Evolutionary conservation across 169 alveolate species (phyloP).

Genomic region (Plasmodium cynomolgi): DNA sequence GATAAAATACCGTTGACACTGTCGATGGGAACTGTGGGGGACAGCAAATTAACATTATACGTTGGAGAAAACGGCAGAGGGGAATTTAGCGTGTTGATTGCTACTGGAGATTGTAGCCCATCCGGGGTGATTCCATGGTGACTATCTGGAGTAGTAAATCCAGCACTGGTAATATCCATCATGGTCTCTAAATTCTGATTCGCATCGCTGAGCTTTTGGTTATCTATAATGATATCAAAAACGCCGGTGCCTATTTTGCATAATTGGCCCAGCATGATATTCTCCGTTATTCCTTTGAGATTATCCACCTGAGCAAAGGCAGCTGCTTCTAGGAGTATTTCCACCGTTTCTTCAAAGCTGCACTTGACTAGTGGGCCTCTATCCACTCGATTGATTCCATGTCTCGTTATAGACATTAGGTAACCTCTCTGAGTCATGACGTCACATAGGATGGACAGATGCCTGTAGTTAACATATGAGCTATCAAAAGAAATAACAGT

Average conservation of each 20-base stretch:
- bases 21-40: slow-evolving; percentile 80
- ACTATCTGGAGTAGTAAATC: slow-evolving; percentile 85
- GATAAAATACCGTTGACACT: slow-evolving; percentile 75
- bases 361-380: slow-evolving; percentile 98
- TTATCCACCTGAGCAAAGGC: slow-evolving; percentile 95
- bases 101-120: slow-evolving; percentile 82
- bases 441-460: slow-evolving; percentile 98
- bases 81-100: slow-evolving; percentile 84
- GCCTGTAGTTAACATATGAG: slow-evolving; percentile 99
- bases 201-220: slow-evolving; percentile 91
- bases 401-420: slow-evolving; percentile 99
- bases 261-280: slow-evolving; percentile 96
- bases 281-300: slow-evolving; percentile 95
- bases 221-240: slow-evolving; percentile 93
- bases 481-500: slow-evolving; percentile 93
- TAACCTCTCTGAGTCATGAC: slow-evolving; percentile 99
- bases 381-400: slow-evolving; percentile 99
- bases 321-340: slow-evolving; percentile 99
- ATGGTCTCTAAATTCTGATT: slow-evolving; percentile 86
- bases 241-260: slow-evolving; percentile 95
- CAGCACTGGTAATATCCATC: slow-evolving; percentile 85
- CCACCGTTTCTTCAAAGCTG: slow-evolving; percentile 99
- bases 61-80: slow-evolving; percentile 85
- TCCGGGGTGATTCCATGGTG: slow-evolving; percentile 79
- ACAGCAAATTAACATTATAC: slow-evolving; percentile 83